A percentile compares a stretch with the other conserved stretches of the same genome.
phyloP scores from a whole-genome alignment of 331 rosid genomes.

The Malus hybrid region DNA sequence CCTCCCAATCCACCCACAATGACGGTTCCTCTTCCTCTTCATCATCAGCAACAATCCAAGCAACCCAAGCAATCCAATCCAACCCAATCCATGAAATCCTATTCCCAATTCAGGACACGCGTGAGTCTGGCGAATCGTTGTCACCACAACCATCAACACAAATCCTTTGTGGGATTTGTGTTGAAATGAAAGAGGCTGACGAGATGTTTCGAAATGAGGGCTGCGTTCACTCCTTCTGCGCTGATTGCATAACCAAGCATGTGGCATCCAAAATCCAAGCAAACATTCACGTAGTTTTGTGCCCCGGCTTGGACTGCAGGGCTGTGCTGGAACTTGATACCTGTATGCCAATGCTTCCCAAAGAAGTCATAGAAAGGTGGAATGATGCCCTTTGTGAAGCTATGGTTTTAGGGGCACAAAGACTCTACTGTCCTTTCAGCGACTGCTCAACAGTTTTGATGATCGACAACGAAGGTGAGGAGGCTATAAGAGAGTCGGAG shows the following conservation, averaged over 20 bases:
- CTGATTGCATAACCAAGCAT: conserved; percentile 47
- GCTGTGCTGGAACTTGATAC: conserved; percentile 29
- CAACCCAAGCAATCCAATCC: background rate
- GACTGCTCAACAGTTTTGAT: conserved; percentile 54
- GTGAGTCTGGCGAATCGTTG: no score
- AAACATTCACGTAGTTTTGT: conserved; percentile 15
- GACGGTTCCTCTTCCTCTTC: background rate
- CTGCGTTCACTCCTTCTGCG: conserved; percentile 54
- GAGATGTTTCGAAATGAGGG: conserved; percentile 31
- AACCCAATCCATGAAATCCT: background rate
- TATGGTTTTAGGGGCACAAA: background rate
- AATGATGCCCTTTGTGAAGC: conserved; percentile 41
- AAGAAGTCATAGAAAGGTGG: conserved; percentile 40
- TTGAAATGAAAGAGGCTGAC: conserved; percentile 20
- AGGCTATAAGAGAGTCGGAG: conserved; percentile 24
- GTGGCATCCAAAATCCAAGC: conserved; percentile 34
- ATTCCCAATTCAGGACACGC: background rate
- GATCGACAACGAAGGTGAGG: conserved; percentile 16
- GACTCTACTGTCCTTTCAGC: conserved; percentile 50
- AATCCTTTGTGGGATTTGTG: conserved; percentile 49
- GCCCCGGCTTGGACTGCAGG: conserved; percentile 47
- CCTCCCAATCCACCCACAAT: background rate
- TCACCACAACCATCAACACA: background rate
- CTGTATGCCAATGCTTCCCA: conserved; percentile 39
- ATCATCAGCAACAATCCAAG: background rate